These are phyloP conservation scores for Melanomma pulvis-pyrius DNA, from an alignment of 495 filamentous ascomycete species.

Conservation along the genomic window DNA sequence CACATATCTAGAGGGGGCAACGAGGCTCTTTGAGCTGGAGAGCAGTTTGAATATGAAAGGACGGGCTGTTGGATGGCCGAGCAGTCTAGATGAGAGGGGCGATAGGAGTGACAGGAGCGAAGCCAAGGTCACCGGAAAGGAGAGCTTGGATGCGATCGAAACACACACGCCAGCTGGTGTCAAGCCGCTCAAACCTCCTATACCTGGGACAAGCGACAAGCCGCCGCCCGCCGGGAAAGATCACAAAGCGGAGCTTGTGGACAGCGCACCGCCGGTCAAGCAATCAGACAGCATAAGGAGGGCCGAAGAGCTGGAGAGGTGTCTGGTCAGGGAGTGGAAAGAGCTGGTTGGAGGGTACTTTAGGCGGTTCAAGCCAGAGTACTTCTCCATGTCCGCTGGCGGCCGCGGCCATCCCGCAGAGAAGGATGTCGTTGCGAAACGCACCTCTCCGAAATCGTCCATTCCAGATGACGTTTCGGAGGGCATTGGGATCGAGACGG, in stretches of 20 bases:
- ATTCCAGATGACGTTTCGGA: constrained; percentile 34
- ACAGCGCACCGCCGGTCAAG: constrained; percentile 28
- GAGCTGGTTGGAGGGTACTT: constrained; percentile 92
- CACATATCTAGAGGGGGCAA: constrained; percentile 81
- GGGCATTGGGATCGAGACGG: constrained; percentile 57
- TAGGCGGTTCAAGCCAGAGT: constrained; percentile 76
- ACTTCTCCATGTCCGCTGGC: constrained; percentile 53
- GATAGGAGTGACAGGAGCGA: constrained; percentile 37
- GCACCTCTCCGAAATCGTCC: constrained; percentile 34
- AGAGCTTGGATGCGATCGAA: constrained; percentile 45
- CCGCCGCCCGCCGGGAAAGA: constrained; percentile 39
- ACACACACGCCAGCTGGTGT: constrained; percentile 40
- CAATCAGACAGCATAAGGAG: constrained; percentile 48
- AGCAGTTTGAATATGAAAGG: constrained; percentile 62
- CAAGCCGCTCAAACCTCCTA: constrained; percentile 41
- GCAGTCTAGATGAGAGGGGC: constrained; percentile 23
- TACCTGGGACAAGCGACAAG: constrained; percentile 40
- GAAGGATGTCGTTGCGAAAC: constrained; percentile 29
- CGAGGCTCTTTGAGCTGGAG: constrained; percentile 69
- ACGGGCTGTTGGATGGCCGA: constrained; percentile 23
- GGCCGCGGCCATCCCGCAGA: constrained; percentile 41
- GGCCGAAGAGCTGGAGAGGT: constrained; percentile 63
- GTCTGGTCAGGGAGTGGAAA: constrained; percentile 76
- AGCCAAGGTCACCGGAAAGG: constrained; percentile 30
- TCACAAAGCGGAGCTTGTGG: constrained; percentile 29